A percentile compares a stretch with the other conserved stretches of the same genome.
Evolutionary conservation across 2,329 filamentous ascomycete species (phyloP).

Genomic region (Epichloe sibirici): DNA sequence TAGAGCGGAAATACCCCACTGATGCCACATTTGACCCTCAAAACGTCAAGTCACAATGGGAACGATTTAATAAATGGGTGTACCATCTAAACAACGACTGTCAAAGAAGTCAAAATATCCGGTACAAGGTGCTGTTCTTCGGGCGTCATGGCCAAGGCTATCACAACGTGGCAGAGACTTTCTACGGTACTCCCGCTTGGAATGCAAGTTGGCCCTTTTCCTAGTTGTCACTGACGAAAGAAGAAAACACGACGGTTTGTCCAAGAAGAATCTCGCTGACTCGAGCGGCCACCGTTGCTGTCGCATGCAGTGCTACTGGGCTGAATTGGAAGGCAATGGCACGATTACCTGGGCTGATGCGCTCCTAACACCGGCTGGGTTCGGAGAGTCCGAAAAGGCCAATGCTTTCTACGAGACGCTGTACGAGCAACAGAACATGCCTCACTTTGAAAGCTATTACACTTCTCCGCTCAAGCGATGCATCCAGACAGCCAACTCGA

Average conservation of each 20-base stretch:
- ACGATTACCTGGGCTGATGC: conserved; percentile 53
- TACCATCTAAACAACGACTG: conserved; percentile 35
- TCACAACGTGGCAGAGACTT: conserved; percentile 50
- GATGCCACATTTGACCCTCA: conserved; percentile 30
- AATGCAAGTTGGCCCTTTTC: conserved; percentile 34
- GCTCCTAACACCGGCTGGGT: conserved; percentile 44
- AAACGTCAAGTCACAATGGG: conserved; percentile 45
- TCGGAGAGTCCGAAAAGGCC: conserved; percentile 44
- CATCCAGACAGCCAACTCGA: conserved; percentile 48
- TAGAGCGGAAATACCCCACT: conserved; percentile 48
- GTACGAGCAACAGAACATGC: conserved; percentile 40
- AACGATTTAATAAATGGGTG: conserved; percentile 49
- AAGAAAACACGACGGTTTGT: not conserved
- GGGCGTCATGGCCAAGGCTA: conserved; percentile 59
- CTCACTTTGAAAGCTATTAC: conserved; percentile 52
- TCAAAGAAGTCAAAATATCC: conserved; percentile 27
- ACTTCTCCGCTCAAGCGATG: conserved; percentile 52
- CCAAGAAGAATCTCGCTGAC: not conserved
- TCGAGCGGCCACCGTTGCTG: not conserved
- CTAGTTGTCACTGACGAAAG: not conserved
- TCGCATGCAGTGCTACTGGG: conserved; percentile 47
- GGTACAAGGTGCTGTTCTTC: conserved; percentile 56
- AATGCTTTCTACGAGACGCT: conserved; percentile 46
- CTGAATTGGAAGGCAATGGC: conserved; percentile 48
- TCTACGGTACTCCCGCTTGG: conserved; percentile 57